Conservation (phyloP, 768 basidiomycete genomes). For the Suillus plorans region DNA sequence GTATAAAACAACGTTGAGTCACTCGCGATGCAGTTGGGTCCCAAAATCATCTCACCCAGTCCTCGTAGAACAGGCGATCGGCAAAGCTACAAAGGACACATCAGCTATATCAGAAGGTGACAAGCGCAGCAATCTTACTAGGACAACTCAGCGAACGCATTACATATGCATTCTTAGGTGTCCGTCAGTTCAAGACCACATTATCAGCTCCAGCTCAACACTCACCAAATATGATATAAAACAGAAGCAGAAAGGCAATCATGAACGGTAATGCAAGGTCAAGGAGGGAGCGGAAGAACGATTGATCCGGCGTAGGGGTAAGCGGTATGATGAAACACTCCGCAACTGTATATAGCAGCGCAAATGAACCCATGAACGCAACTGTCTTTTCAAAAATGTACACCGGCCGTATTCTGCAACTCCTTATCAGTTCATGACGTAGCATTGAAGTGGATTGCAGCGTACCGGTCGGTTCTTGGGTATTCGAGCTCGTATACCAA, state of each 20-base stretch:
- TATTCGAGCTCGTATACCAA: constrained; percentile 97
- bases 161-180: constrained; percentile 86
- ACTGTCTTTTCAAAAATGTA: constrained; percentile 59
- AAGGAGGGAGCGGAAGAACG: constrained; percentile 72
- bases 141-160: constrained; percentile 91
- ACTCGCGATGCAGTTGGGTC: background rate
- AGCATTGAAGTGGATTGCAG: constrained; percentile 6
- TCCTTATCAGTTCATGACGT: constrained; percentile 6
- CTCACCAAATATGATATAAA: constrained; percentile 82
- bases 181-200: constrained; percentile 3
- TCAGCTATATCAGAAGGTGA: background rate
- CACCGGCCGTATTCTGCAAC: constrained; percentile 41
- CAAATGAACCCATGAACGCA: constrained; percentile 96
- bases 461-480: constrained; percentile 82
- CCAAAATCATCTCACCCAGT: constrained; percentile 61
- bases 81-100: constrained; percentile 63
- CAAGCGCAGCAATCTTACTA: constrained; percentile 50
- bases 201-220: background rate
- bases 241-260: constrained; percentile 85
- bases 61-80: constrained; percentile 97
- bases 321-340: constrained; percentile 93
- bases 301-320: constrained; percentile 64
- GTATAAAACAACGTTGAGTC: constrained; percentile 13
- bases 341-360: constrained; percentile 87
- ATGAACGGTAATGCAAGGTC: constrained; percentile 93